Base-by-base conservation (phyloP, 2,329 filamentous ascomycete genomes). In the Aspergillus udagawae region DNA sequence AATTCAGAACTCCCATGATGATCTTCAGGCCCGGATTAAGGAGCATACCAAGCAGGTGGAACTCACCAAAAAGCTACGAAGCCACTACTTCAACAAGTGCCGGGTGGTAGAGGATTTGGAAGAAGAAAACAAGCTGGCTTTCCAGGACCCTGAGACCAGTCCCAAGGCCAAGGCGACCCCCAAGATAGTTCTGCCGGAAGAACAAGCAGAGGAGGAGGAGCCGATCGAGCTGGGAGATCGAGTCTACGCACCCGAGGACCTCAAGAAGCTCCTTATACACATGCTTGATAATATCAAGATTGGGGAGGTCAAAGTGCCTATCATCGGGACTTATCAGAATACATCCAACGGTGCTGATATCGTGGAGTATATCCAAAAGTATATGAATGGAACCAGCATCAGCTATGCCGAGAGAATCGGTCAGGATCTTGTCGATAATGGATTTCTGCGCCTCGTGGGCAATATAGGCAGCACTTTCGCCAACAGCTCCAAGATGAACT, bases 41-140 rank as follows among this genome's bases (percentile, higher is more conserved):
- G 84, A 90, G 60, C 92, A 97, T 74, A 91, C 96, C 72, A 90
- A 90, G 65, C 95, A 99, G 75, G 88, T 89, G 57, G 94, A 99
- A 61, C 75, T 84, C 21, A 91, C 96, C 60, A 91, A 92, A 82
- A 97, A 97, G 78, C 84, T 97, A 66, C 87, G 94, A 63, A 96
- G 90, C 75, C 90, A 91, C 67, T 99, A 99, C 77, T 97, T 97
- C 83, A 99, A 97, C 81, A 99, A 97, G 78, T 99, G 94, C 73
- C 88, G 95, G 51, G 80, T 97, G 60, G 89, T 97, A 6, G 95
- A 99, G 73, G 94, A 99, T 71, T 79, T 97, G 59, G 94, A 99
- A 73, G 94, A 99, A 76, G 95, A 99, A 80, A 96, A 97, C 75
- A 97, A 99, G 77, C 83, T 99, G 55, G 94, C 92, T 42, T 99